A percentile compares a stretch with the other conserved stretches of the same genome.
These are phyloP conservation scores for Quercus mongolica DNA, from an alignment of 306 rosid genomes.

Conservation along the genomic window DNA sequence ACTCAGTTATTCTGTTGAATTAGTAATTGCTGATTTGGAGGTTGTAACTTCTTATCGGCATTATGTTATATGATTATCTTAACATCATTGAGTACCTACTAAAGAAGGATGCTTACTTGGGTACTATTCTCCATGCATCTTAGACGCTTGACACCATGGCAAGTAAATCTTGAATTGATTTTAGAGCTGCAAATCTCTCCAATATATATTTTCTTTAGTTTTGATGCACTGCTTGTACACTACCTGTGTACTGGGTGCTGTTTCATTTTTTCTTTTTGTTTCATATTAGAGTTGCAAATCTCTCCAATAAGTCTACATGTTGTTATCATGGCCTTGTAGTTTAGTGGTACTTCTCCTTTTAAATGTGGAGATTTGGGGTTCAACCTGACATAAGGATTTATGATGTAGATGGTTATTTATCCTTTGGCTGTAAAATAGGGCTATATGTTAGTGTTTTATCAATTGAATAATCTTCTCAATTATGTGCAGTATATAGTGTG, in stretches of 20 bases:
- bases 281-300: background rate
- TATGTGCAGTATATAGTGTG: background rate
- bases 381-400: background rate
- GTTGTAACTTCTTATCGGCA: background rate
- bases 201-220: background rate
- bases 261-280: too few relatives aligned
- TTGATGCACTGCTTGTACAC: too few relatives aligned
- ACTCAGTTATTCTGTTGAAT: conserved; percentile 22
- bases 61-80: background rate
- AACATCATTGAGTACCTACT: background rate
- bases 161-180: background rate
- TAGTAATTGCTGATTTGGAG: background rate
- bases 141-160: background rate
- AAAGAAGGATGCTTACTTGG: background rate
- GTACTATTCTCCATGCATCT: background rate
- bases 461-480: background rate
- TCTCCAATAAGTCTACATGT: background rate
- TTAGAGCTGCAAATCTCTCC: background rate
- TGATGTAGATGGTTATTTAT: background rate
- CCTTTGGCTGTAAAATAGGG: background rate
- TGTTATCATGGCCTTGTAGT: too few relatives aligned
- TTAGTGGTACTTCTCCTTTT: background rate
- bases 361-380: background rate
- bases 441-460: background rate
- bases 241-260: too few relatives aligned